Evolutionary conservation across 192 early-diverging fungal species (phyloP).

Genomic region (Coemansia sp.): DNA sequence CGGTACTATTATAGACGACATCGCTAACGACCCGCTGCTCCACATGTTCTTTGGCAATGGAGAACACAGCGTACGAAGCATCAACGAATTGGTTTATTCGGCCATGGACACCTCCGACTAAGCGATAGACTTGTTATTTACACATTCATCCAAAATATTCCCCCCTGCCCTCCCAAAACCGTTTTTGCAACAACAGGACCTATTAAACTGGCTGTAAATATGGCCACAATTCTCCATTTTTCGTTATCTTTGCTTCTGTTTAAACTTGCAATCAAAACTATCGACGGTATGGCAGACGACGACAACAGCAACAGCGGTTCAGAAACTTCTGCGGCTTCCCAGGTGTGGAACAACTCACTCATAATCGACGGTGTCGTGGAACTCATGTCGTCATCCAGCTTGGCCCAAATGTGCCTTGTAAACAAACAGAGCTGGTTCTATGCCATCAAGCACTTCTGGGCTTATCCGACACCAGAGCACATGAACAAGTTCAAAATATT

Average conservation of each 20-base stretch:
- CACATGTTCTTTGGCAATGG: no score
- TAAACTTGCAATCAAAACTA: not conserved
- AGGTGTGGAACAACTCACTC: slow-evolving; percentile 11
- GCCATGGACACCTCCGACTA: not conserved
- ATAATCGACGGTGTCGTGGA: not conserved
- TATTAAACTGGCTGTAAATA: not conserved
- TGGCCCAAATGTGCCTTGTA: slow-evolving; percentile 1
- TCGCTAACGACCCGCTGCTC: no score
- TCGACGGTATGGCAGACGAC: no score
- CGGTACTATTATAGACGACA: no score
- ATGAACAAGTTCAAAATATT: slow-evolving; percentile 16
- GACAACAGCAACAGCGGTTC: no score
- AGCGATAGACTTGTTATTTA: not conserved
- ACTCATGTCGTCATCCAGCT: not conserved
- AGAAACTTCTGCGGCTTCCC: not conserved
- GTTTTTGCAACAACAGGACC: not conserved
- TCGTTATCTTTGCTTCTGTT: not conserved
- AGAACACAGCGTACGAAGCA: no score
- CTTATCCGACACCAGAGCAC: not conserved
- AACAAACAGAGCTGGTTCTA: slow-evolving; percentile 18
- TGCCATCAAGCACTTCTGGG: slow-evolving; percentile 17
- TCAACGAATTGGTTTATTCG: not conserved
- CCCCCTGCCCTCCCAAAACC: not conserved
- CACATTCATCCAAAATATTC: no score
- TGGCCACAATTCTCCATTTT: not conserved